Evolutionary conservation across 2,329 filamentous ascomycete genomes (phyloP).

Genomic region (Emmonsiellopsis sp.): DNA sequence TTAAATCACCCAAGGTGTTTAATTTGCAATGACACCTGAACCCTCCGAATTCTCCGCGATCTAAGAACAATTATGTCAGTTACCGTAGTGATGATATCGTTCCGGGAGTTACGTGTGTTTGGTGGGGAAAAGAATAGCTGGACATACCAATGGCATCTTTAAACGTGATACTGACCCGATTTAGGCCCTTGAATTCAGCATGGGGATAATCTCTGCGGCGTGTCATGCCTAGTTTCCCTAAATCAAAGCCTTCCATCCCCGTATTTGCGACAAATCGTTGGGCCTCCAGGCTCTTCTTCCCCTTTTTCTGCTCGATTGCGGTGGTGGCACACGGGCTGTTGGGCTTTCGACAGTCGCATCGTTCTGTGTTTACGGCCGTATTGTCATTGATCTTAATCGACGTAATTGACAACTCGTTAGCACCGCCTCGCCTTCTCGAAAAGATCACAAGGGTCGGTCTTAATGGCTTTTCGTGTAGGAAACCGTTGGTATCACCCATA

Average conservation of each 20-base stretch:
- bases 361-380: conserved; percentile 1
- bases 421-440: not conserved
- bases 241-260: not conserved
- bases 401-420: not conserved
- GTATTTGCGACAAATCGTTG: not conserved
- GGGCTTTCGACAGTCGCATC: conserved; percentile 1
- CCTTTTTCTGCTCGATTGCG: not conserved
- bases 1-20: not conserved
- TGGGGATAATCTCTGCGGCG: not conserved
- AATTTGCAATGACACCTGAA: not conserved
- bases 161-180: conserved; percentile 1
- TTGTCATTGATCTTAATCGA: not conserved
- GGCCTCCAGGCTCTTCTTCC: not conserved
- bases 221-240: not conserved
- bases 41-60: not conserved
- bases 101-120: not conserved
- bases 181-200: not conserved
- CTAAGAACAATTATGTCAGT: not conserved
- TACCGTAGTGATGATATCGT: not conserved
- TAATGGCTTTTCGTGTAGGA: not conserved
- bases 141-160: not conserved
- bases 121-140: not conserved
- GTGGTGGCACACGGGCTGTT: not conserved
- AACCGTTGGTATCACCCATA: not conserved
- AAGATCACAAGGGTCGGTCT: conserved; percentile 1